These are phyloP conservation scores for Geotrichum klebahnii DNA, from an alignment of 1,139 yeast species.

Conservation along the genomic window DNA sequence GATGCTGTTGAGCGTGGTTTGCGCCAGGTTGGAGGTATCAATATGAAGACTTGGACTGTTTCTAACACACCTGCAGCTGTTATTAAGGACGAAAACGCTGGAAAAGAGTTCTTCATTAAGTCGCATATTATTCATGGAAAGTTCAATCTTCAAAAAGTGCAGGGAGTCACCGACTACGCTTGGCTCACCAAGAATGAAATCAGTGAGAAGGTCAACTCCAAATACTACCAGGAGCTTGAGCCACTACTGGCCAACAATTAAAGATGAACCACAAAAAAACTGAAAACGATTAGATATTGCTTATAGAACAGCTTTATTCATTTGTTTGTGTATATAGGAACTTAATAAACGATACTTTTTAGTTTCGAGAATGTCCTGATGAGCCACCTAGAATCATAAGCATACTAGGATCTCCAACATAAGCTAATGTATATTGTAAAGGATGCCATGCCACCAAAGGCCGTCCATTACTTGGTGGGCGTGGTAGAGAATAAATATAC, in stretches of 20 bases:
- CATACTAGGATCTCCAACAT: constrained; percentile 33
- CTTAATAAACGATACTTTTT: constrained; percentile 6
- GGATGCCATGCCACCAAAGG: constrained; percentile 38
- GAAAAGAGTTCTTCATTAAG: constrained; percentile 67
- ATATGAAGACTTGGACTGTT: constrained; percentile 82
- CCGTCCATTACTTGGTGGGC: constrained; percentile 21
- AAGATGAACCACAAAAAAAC: not conserved
- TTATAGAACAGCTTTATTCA: constrained; percentile 2
- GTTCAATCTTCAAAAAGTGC: constrained; percentile 51
- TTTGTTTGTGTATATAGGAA: constrained; percentile 16
- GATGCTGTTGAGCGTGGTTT: constrained; percentile 72
- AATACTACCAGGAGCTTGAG: constrained; percentile 47
- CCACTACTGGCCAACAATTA: constrained; percentile 30
- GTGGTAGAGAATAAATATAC: constrained; percentile 25
- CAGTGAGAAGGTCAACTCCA: constrained; percentile 48
- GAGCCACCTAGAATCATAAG: constrained; percentile 20
- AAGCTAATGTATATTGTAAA: constrained; percentile 33
- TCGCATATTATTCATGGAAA: constrained; percentile 88
- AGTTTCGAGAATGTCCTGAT: constrained; percentile 14
- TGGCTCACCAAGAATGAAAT: constrained; percentile 89
- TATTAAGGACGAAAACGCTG: constrained; percentile 25
- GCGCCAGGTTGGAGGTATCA: constrained; percentile 64
- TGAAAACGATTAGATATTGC: not conserved
- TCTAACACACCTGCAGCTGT: constrained; percentile 85
- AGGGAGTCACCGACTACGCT: constrained; percentile 49